phyloP scores from a whole-genome alignment of 2,329 filamentous ascomycete genomes.

The Cladosporium sp. region DNA sequence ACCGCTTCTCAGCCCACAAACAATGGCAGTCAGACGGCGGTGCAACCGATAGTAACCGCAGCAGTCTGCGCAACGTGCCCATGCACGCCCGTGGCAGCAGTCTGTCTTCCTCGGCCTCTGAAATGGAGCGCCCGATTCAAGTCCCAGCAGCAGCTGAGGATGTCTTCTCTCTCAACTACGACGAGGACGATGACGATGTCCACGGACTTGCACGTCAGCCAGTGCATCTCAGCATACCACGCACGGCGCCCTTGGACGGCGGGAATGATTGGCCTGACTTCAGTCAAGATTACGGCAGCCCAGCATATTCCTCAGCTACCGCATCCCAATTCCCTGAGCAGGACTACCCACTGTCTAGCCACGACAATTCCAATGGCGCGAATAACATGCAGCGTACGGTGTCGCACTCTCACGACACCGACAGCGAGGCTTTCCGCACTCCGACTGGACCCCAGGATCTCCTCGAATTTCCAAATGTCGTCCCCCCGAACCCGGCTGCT shows the following conservation, averaged over 20 bases:
- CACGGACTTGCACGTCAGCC: conserved; percentile 7
- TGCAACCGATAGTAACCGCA: conserved; percentile 18
- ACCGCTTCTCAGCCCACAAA: conserved; percentile 33
- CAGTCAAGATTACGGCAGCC: conserved; percentile 15
- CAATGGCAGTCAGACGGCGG: conserved; percentile 33
- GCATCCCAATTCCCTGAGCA: conserved; percentile 16
- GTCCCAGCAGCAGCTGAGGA: conserved; percentile 19
- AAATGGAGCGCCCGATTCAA: conserved; percentile 21
- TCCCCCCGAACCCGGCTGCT: conserved; percentile 27
- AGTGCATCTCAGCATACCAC: background rate
- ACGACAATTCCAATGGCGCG: conserved; percentile 5
- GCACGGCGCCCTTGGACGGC: conserved; percentile 5
- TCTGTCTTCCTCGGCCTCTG: conserved; percentile 28
- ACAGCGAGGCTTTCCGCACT: conserved; percentile 15
- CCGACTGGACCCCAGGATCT: conserved; percentile 14
- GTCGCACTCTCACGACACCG: conserved; percentile 8
- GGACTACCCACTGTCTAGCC: conserved; percentile 14
- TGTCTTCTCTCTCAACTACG: conserved; percentile 20
- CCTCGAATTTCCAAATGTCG: conserved; percentile 27
- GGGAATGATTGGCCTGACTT: conserved; percentile 21
- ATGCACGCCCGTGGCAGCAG: conserved; percentile 33
- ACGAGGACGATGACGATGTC: conserved; percentile 13
- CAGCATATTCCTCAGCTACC: conserved; percentile 8
- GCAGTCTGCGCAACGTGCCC: conserved; percentile 25
- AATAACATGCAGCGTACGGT: conserved; percentile 17